Evolutionary conservation across 495 filamentous ascomycete genomes (phyloP), one percentile per base, ranked within the genome.

Genomic region (Penicillium argentinense): DNA sequence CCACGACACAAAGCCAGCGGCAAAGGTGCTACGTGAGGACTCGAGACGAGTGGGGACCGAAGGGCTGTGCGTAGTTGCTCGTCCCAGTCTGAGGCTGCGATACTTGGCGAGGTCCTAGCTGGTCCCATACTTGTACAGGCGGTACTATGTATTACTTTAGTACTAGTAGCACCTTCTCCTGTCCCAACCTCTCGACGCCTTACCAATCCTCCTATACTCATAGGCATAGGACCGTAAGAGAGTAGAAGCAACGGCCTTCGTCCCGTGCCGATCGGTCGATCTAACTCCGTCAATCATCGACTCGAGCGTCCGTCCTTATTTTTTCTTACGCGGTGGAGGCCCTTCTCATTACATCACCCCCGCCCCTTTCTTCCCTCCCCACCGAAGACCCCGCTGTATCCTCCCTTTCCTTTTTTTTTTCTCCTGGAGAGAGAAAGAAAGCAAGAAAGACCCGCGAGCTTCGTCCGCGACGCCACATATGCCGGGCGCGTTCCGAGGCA

Each of bases 401-500:
- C 29, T 39, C 40, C 43, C 4, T 40, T 37, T 42, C 30, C 33
- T 42, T 34, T 49, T 42, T 32, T 17, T 27, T 14, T 29, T n/a
- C 3, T 3, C 5, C 13, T n/a, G 9, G 12, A 30, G 28, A n/a
- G 5, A 30, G 28, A 30, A n/a, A 30, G 28, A 30, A n/a, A 30
- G 5, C n/a, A 6, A 30, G 28, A 30, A n/a, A 30, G 9, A n/a
- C n/a, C n/a, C 12, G 3, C 9, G 13, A n/a, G 28, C 28, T 21
- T 47, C 30, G 37, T 46, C 32, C 30, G 38, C 49, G 57, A 54
- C 56, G 57, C 60, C 56, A 57, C 58, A 54, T 56, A 63, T 64
- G 64, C 59, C 61, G 59, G 67, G 64, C 63, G 63, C 54, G 47
- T 59, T 47, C 49, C 62, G 56, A 67, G 68, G 64, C 68, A 68